phyloP scores from a whole-genome alignment of 2,329 filamentous ascomycete genomes.

The Colletotrichum acutatum region DNA sequence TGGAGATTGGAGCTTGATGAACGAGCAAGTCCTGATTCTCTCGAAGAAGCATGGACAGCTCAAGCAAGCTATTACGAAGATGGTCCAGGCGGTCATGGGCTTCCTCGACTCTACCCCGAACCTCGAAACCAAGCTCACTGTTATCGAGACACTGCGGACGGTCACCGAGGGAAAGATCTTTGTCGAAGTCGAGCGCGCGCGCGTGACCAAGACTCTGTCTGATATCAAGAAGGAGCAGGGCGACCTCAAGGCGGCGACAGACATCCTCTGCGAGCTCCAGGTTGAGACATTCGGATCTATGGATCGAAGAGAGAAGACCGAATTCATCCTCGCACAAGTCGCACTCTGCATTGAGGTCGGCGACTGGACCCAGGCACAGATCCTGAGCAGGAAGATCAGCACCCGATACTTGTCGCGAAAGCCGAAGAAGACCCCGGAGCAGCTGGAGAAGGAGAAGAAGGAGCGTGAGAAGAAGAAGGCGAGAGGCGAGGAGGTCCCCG shows the following conservation, averaged over 20 bases:
- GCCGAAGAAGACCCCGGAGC: slow-evolving; percentile 88
- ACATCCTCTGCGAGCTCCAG: slow-evolving; percentile 96
- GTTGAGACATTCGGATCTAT: slow-evolving; percentile 99
- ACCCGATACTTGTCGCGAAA: slow-evolving; percentile 91
- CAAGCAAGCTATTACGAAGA: slow-evolving; percentile 98
- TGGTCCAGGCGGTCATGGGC: slow-evolving; percentile 96
- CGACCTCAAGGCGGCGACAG: slow-evolving; percentile 88
- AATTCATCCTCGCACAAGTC: slow-evolving; percentile 97
- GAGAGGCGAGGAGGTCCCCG: slow-evolving; percentile 80
- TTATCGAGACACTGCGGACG: slow-evolving; percentile 94
- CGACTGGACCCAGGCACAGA: slow-evolving; percentile 96
- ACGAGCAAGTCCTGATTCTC: slow-evolving; percentile 93
- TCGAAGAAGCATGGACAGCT: slow-evolving; percentile 99
- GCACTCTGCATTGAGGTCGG: slow-evolving; percentile 92
- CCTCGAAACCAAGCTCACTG: slow-evolving; percentile 86
- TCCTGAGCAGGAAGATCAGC: slow-evolving; percentile 96
- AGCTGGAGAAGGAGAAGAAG: slow-evolving; percentile 91
- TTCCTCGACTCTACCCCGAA: slow-evolving; percentile 90
- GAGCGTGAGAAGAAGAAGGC: slow-evolving; percentile 88
- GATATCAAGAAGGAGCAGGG: slow-evolving; percentile 98
- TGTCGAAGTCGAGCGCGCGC: slow-evolving; percentile 96
- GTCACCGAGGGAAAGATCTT: slow-evolving; percentile 99
- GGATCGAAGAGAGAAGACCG: slow-evolving; percentile 96
- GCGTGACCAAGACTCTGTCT: slow-evolving; percentile 93
- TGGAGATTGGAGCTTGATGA: slow-evolving; percentile 92